phyloP scores from a whole-genome alignment of 2,329 filamentous ascomycete species.

The Incumbomyces delicatus region DNA sequence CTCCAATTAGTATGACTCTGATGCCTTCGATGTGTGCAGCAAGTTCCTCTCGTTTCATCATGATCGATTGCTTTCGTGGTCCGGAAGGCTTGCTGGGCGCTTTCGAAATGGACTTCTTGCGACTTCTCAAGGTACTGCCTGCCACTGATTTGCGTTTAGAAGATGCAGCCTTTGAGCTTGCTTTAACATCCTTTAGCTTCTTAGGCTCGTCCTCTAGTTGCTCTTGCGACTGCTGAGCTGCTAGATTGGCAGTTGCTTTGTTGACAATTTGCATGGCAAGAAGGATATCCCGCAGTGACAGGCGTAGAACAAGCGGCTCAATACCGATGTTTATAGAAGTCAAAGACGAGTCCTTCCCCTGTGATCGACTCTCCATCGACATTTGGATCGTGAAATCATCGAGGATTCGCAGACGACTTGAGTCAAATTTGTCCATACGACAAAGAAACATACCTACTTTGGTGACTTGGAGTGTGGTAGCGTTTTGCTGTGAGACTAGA shows the following conservation, averaged over 20 bases:
- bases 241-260: conserved; percentile 71
- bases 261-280: conserved; percentile 86
- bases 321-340: conserved; percentile 79
- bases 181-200: conserved; percentile 37
- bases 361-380: conserved; percentile 65
- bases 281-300: conserved; percentile 89
- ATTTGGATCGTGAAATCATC: conserved; percentile 92
- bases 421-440: conserved; percentile 96
- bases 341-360: conserved; percentile 49
- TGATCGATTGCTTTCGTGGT: conserved; percentile 38
- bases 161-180: conserved; percentile 25
- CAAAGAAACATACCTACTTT: conserved; percentile 97
- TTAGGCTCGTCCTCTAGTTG: conserved; percentile 45
- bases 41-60: conserved; percentile 66
- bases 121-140: conserved; percentile 35
- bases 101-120: conserved; percentile 35
- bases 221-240: conserved; percentile 32
- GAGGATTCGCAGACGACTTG: conserved; percentile 77
- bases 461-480: conserved; percentile 83
- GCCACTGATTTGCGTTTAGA: conserved; percentile 41
- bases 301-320: conserved; percentile 78
- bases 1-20: conserved; percentile 86
- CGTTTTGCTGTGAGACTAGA: conserved; percentile 84
- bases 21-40: conserved; percentile 80
- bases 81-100: conserved; percentile 30